Conservation (phyloP, 2,329 filamentous ascomycete species). For the Huntiella decipiens region DNA sequence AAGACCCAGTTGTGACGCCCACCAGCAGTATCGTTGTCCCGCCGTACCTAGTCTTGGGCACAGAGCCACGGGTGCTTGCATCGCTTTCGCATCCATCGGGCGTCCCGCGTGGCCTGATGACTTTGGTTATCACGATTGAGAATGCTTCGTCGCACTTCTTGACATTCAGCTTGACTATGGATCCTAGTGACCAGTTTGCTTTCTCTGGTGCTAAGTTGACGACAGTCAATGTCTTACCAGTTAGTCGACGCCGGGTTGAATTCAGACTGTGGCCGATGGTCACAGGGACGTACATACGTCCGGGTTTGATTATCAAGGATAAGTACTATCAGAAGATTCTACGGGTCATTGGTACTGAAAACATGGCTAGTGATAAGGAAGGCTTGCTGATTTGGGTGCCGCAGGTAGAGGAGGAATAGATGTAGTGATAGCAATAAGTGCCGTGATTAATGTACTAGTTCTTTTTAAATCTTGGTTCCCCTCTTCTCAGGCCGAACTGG, state of each 20-base stretch:
- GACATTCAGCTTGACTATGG: constrained; percentile 82
- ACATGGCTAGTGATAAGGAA: constrained; percentile 46
- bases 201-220: constrained; percentile 77
- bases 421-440: not conserved
- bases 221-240: constrained; percentile 61
- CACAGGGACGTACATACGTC: constrained; percentile 48
- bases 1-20: constrained; percentile 22
- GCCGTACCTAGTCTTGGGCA: constrained; percentile 59
- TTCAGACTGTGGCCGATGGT: constrained; percentile 56
- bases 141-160: constrained; percentile 90
- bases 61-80: constrained; percentile 70
- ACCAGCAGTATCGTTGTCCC: constrained; percentile 58
- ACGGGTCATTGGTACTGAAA: constrained; percentile 60
- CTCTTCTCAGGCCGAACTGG: not conserved
- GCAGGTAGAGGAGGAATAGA: constrained; percentile 13
- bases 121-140: constrained; percentile 51
- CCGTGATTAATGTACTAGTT: not conserved
- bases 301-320: constrained; percentile 61
- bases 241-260: constrained; percentile 54
- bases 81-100: constrained; percentile 27
- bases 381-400: constrained; percentile 44
- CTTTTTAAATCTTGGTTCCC: not conserved
- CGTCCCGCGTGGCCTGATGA: constrained; percentile 20
- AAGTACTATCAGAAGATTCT: constrained; percentile 86
- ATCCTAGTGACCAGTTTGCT: constrained; percentile 78